Evolutionary conservation across 2,329 filamentous ascomycete species (phyloP), one percentile per base, ranked within the genome.

Genomic region (Raffaelea albimanens): DNA sequence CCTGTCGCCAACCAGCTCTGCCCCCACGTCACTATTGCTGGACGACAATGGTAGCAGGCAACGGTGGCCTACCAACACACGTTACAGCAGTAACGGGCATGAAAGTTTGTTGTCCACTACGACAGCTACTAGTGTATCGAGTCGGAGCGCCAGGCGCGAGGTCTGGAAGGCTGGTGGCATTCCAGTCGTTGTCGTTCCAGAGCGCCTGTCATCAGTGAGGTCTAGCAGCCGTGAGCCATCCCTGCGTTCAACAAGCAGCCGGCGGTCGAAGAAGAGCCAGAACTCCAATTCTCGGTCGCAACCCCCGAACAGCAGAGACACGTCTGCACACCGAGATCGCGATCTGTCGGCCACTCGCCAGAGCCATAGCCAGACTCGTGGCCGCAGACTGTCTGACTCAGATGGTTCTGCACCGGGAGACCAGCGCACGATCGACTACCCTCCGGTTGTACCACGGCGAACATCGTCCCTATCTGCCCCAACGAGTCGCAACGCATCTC

Each of bases 401-500:
- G 71, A 76, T 51, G 65, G 67, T 13, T 70, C 67, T 25, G 57
- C 59, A 20, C 58, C 58, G 2, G 64, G 63, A 2, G 72, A 77
- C 47, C 69, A 73, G 54, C 68, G 75, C 22, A 82, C 78, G 0
- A 76, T 80, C 47, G 79, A 82, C 58, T 80, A 71, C 48, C 74
- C 79, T 10, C 80, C 78, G 10, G 63, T 66, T 8, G 71, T 82
- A 29, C 79, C 79, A 1, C 59, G 65, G 31, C 71, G 79, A 40
- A 72, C 72, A 38, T 82, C 80, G 2, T 83, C 79, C 14, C 64
- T 82, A 8, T 83, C 80, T 3, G 78, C 78, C 2, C 75, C 78
- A 2, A 80, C 77, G 1, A 83, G 78, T 57, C 69, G 75, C 38
- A 79, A 79, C 54, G 66, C 59, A 2, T 55, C 54, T 2, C 50